These are phyloP conservation scores for Aspergillus versicolor DNA, from an alignment of 2,329 filamentous ascomycete genomes.

Conservation along the genomic window DNA sequence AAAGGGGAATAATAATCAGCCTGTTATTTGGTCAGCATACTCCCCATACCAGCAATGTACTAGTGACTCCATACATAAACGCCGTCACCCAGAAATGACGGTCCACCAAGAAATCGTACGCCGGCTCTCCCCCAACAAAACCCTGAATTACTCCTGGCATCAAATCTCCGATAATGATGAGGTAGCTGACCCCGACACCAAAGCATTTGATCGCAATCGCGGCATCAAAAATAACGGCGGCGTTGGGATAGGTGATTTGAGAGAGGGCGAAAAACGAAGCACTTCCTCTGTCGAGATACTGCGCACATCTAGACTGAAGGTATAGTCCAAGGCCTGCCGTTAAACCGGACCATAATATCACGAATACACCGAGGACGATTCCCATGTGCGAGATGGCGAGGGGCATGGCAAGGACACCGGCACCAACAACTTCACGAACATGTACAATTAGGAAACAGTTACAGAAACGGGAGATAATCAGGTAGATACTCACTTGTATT, in stretches of 20 bases:
- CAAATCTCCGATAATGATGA: constrained; percentile 97
- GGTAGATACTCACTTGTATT: constrained; percentile 73
- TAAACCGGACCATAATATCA: constrained; percentile 88
- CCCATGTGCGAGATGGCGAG: constrained; percentile 94
- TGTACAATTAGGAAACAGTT: constrained; percentile 7
- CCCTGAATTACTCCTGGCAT: constrained; percentile 93
- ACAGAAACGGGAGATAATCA: not conserved
- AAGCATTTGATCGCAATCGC: constrained; percentile 98
- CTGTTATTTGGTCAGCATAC: constrained; percentile 39
- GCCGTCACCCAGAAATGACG: constrained; percentile 96
- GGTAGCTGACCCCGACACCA: constrained; percentile 92
- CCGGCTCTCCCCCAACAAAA: constrained; percentile 65
- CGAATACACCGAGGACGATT: constrained; percentile 75
- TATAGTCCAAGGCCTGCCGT: constrained; percentile 92
- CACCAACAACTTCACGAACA: constrained; percentile 72
- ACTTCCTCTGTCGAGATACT: constrained; percentile 84
- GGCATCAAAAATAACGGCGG: constrained; percentile 89
- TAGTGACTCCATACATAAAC: constrained; percentile 67
- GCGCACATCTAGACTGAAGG: constrained; percentile 86
- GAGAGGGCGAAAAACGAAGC: constrained; percentile 96
- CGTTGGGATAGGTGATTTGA: constrained; percentile 94
- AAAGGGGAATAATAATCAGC: constrained; percentile 90
- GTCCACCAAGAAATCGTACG: constrained; percentile 75
- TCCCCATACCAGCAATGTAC: not conserved
- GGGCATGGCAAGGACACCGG: constrained; percentile 94